A percentile compares a stretch with the other conserved stretches of the same genome.
These are phyloP conservation scores for Syzygium malaccense DNA, from an alignment of 441 rosid genomes.

Conservation along the genomic window DNA sequence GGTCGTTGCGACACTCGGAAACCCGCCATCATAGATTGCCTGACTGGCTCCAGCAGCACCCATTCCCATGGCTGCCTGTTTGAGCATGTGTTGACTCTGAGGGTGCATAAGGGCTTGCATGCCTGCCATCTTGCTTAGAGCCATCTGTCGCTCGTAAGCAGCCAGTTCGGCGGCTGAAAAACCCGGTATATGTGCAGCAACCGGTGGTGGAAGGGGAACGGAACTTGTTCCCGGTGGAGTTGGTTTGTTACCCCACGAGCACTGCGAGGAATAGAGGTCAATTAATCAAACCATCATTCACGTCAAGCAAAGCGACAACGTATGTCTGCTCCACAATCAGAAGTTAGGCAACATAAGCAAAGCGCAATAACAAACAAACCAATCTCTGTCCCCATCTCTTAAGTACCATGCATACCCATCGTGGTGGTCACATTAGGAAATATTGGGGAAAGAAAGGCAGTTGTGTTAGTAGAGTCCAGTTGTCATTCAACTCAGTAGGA, in stretches of 20 bases:
- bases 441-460: background rate
- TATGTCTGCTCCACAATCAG: background rate
- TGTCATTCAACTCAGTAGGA: background rate
- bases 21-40: slow-evolving; percentile 61
- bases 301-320: background rate
- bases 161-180: slow-evolving; percentile 43
- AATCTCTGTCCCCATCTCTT: background rate
- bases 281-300: background rate
- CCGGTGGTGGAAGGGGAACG: slow-evolving; percentile 64
- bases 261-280: slow-evolving; percentile 26
- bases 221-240: slow-evolving; percentile 72
- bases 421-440: background rate
- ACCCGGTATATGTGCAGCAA: slow-evolving; percentile 30
- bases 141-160: slow-evolving; percentile 55
- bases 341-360: background rate
- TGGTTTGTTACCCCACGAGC: slow-evolving; percentile 91
- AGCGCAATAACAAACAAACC: background rate
- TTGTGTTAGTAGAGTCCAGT: background rate
- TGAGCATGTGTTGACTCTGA: slow-evolving; percentile 58
- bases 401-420: background rate
- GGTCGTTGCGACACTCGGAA: slow-evolving; percentile 42
- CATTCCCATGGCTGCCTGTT: slow-evolving; percentile 58
- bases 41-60: slow-evolving; percentile 50
- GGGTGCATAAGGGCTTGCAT: slow-evolving; percentile 61
- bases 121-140: slow-evolving; percentile 48